Conservation (phyloP, 2,329 filamentous ascomycete species). For the Xenosphaeropsis pyriputrescens region DNA sequence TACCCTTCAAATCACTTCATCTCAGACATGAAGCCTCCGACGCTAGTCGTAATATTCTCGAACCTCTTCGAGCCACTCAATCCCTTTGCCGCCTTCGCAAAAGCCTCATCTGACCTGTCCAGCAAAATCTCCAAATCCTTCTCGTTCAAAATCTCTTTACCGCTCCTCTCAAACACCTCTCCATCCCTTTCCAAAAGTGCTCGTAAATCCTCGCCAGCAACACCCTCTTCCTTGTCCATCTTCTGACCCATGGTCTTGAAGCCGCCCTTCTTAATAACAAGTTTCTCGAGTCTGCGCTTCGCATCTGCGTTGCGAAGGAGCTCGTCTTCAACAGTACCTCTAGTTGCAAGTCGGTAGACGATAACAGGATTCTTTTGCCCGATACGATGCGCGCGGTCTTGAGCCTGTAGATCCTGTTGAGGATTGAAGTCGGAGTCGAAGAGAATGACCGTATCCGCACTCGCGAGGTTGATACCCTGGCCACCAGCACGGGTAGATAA, state of each 20-base stretch:
- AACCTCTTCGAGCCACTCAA: conserved; percentile 59
- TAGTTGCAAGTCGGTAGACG: conserved; percentile 85
- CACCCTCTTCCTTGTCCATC: conserved; percentile 26
- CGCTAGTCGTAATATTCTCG: conserved; percentile 68
- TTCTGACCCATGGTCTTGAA: conserved; percentile 58
- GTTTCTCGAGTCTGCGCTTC: conserved; percentile 81
- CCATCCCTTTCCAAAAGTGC: conserved; percentile 60
- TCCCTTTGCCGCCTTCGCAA: conserved; percentile 62
- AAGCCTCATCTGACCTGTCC: conserved; percentile 50
- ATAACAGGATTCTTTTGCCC: conserved; percentile 87
- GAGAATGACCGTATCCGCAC: conserved; percentile 82
- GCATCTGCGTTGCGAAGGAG: conserved; percentile 78
- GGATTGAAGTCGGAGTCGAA: conserved; percentile 93
- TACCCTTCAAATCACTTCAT: background rate
- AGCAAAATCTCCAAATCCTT: conserved; percentile 65
- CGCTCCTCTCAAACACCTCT: conserved; percentile 40
- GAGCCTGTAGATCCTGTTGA: conserved; percentile 90
- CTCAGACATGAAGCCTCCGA: conserved; percentile 15
- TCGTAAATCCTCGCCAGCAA: conserved; percentile 46
- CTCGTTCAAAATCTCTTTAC: conserved; percentile 55
- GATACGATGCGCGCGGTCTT: conserved; percentile 89
- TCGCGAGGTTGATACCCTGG: conserved; percentile 86
- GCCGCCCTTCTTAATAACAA: conserved; percentile 89
- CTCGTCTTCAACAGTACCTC: conserved; percentile 81
- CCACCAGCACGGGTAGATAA: conserved; percentile 85